Conservation (phyloP, 441 rosid species). For the Bruguiera hainesii region DNA sequence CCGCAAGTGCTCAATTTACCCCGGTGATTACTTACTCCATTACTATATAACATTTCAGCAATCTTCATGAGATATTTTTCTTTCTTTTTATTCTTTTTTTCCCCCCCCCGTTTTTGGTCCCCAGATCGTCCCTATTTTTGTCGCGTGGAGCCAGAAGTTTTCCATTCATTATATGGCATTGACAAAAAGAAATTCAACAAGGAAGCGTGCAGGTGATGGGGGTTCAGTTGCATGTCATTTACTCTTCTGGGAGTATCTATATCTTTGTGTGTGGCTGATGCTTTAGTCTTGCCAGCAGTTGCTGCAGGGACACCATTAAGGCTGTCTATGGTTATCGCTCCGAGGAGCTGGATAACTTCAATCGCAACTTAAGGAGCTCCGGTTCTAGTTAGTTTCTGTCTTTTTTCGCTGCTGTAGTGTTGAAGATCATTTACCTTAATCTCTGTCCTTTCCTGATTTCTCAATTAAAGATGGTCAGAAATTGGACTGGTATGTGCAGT, state of each 20-base stretch:
- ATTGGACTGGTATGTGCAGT: no score
- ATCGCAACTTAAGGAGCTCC: constrained; percentile 36
- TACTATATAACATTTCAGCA: not conserved
- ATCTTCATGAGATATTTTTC: not conserved
- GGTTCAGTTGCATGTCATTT: not conserved
- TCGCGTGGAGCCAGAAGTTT: constrained; percentile 67
- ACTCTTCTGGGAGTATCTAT: not conserved
- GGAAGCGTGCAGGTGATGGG: constrained; percentile 55
- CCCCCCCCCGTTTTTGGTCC: not conserved
- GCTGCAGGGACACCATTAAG: constrained; percentile 69
- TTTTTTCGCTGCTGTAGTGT: not conserved
- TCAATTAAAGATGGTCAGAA: no score
- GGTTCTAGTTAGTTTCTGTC: not conserved
- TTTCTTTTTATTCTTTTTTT: not conserved
- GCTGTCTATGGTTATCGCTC: constrained; percentile 59
- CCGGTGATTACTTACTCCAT: constrained; percentile 30
- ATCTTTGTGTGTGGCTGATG: not conserved
- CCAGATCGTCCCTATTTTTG: constrained; percentile 82
- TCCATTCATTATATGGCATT: constrained; percentile 50
- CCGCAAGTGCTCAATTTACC: constrained; percentile 77
- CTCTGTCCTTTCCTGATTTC: not conserved
- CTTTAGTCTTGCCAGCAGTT: constrained; percentile 29
- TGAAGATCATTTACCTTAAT: not conserved
- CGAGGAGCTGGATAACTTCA: constrained; percentile 54
- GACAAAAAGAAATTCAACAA: constrained; percentile 61